These are phyloP conservation scores for Penicillium goetzii DNA, from an alignment of 495 filamentous ascomycete species.

Conservation along the genomic window DNA sequence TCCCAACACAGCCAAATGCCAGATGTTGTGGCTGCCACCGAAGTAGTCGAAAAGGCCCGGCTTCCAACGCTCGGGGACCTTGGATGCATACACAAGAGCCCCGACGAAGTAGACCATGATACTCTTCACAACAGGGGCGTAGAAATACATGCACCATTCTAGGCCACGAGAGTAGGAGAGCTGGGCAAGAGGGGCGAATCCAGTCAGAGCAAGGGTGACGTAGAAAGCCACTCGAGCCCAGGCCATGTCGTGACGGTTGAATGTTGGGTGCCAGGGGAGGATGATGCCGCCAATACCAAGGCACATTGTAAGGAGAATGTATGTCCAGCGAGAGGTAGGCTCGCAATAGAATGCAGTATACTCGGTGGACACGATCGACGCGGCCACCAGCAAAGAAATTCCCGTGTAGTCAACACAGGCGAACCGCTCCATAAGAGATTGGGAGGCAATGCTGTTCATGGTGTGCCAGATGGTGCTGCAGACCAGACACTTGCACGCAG, in stretches of 20 bases:
- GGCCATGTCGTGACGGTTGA: slow-evolving; percentile 90
- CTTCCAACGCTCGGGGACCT: slow-evolving; percentile 90
- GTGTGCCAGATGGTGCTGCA: slow-evolving; percentile 98
- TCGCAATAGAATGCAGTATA: slow-evolving; percentile 99
- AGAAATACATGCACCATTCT: slow-evolving; percentile 78
- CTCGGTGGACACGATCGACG: slow-evolving; percentile 97
- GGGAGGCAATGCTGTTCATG: slow-evolving; percentile 92
- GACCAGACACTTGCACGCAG: slow-evolving; percentile 91
- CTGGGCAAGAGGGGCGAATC: slow-evolving; percentile 86
- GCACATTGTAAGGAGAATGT: slow-evolving; percentile 78
- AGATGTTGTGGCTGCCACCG: slow-evolving; percentile 94
- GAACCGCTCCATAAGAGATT: slow-evolving; percentile 88
- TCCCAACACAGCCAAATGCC: slow-evolving; percentile 93
- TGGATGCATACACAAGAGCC: slow-evolving; percentile 87
- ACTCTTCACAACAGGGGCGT: slow-evolving; percentile 85
- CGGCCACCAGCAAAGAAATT: slow-evolving; percentile 93
- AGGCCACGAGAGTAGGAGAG: slow-evolving; percentile 76
- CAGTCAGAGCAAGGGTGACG: slow-evolving; percentile 83
- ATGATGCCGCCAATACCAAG: slow-evolving; percentile 89
- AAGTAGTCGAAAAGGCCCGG: slow-evolving; percentile 94
- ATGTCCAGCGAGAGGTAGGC: slow-evolving; percentile 81
- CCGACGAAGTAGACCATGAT: slow-evolving; percentile 83
- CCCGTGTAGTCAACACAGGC: slow-evolving; percentile 99
- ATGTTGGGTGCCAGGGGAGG: slow-evolving; percentile 93
- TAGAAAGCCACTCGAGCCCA: slow-evolving; percentile 94